Evolutionary conservation across 306 rosid genomes (phyloP), one percentile per base, ranked within the genome.

Genomic region (Arachis hypogaea): DNA sequence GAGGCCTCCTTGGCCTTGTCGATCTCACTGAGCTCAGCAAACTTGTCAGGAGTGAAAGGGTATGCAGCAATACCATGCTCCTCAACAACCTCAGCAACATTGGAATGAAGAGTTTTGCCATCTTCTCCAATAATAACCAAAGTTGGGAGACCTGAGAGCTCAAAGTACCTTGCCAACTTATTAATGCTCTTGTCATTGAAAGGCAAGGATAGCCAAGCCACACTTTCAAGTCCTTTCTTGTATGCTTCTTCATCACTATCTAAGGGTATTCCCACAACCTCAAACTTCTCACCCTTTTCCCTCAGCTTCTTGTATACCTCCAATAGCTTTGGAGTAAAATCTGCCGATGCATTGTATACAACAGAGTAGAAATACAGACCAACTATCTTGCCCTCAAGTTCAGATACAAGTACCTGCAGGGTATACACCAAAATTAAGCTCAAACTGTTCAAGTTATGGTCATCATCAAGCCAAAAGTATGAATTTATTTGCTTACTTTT

Each of bases 171-270:
- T 73, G 38, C 50, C 54, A 92, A 52, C 44, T 87, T 87, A 66
- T 11, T 50, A 22, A 68, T 62, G 22, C 5, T 57, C 79, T 89
- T 82, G 80, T 92, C 97, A 72, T 86, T 80, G 45, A 71, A 3
- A 40, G 96, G 97, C 80, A 92, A 73, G 44, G 97, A 74, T 63
- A 87, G 29, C 88, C 97, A 92, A 50, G 88, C 91, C 70, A 83
- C 16, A 33, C 60, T 71, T 74, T 80, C 61, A 5, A 87, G 67
- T 22, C 54, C 74, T 75, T 76, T 10, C 63, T 80, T 60, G 78
- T 86, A 89, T 9, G 81, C 55, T 51, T 81, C 88, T 67, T 84
- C 97, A 4, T 84, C 79, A 2, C 71, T 82, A 55, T 88, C 90
- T 43, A 84, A 60, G 9, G 91, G 72, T 61, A 89, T 63, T 67